Evolutionary conservation across 1,139 yeast species (phyloP).

Genomic region (Geotrichum klebahnii): DNA sequence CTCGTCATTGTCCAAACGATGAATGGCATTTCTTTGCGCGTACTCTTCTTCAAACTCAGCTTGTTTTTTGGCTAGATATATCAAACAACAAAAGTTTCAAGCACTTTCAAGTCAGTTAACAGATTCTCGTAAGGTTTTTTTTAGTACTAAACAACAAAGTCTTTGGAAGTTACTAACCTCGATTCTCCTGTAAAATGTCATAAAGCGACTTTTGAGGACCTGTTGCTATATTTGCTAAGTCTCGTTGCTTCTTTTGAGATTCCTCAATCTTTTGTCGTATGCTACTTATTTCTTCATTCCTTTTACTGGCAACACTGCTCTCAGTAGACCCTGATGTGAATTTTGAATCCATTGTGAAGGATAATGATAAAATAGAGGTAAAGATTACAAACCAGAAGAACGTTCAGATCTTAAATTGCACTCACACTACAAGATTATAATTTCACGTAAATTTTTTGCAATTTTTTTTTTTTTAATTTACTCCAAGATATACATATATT

Average conservation of each 20-base stretch:
- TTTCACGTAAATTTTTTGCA: not conserved
- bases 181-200: slow-evolving; percentile 28
- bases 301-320: not conserved
- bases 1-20: slow-evolving; percentile 31
- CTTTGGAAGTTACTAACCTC: slow-evolving; percentile 23
- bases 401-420: too few relatives aligned
- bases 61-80: slow-evolving; percentile 25
- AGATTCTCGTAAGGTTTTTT: not conserved
- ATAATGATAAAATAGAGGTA: not conserved
- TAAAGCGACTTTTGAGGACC: slow-evolving; percentile 24
- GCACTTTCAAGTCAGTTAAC: slow-evolving; percentile 7
- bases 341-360: slow-evolving; percentile 3
- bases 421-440: too few relatives aligned
- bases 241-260: slow-evolving; percentile 10
- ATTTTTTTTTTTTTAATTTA: not conserved
- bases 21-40: slow-evolving; percentile 26
- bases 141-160: not conserved
- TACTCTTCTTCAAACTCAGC: slow-evolving; percentile 27
- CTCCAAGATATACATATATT: not conserved
- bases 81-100: not conserved
- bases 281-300: slow-evolving; percentile 4
- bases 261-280: slow-evolving; percentile 11
- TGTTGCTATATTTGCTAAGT: not conserved
- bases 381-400: not conserved
- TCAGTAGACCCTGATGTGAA: not conserved